These are phyloP conservation scores for Stachybotrys echinatus DNA, from an alignment of 2,329 filamentous ascomycete genomes.

Conservation along the genomic window DNA sequence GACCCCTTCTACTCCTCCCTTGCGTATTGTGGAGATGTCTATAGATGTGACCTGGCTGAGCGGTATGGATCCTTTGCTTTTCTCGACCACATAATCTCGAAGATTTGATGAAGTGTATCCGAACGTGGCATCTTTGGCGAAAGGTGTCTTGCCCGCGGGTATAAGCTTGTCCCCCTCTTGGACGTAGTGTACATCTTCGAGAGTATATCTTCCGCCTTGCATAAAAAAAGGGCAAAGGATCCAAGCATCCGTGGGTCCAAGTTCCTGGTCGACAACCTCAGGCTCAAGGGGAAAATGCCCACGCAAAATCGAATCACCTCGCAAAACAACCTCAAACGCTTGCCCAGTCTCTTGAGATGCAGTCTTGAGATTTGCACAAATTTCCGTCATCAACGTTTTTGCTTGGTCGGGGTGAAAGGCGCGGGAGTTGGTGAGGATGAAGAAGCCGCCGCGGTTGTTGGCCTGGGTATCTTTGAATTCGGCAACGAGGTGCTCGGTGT, in stretches of 20 bases:
- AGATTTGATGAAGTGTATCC: conserved; percentile 48
- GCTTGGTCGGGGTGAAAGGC: conserved; percentile 46
- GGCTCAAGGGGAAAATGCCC: conserved; percentile 53
- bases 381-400: conserved; percentile 39
- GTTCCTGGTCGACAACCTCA: conserved; percentile 42
- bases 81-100: conserved; percentile 44
- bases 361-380: conserved; percentile 41
- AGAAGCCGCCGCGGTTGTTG: conserved; percentile 40
- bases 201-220: conserved; percentile 53
- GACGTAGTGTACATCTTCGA: conserved; percentile 54
- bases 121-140: conserved; percentile 53
- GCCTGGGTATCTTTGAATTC: conserved; percentile 34
- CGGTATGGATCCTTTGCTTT: conserved; percentile 36
- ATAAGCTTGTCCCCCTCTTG: conserved; percentile 35
- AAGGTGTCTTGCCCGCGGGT: conserved; percentile 46
- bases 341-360: conserved; percentile 33
- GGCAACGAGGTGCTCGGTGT: conserved; percentile 31
- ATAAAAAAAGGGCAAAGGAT: conserved; percentile 54
- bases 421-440: conserved; percentile 56
- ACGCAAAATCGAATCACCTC: conserved; percentile 51
- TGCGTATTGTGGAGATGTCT: conserved; percentile 40
- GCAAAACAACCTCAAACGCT: conserved; percentile 48
- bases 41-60: conserved; percentile 35
- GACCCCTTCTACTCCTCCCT: conserved; percentile 36
- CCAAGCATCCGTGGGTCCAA: conserved; percentile 46